A percentile compares a stretch with the other conserved stretches of the same genome.
phyloP scores from a whole-genome alignment of 495 filamentous ascomycete species.

The Penicillium atrosanguineum region DNA sequence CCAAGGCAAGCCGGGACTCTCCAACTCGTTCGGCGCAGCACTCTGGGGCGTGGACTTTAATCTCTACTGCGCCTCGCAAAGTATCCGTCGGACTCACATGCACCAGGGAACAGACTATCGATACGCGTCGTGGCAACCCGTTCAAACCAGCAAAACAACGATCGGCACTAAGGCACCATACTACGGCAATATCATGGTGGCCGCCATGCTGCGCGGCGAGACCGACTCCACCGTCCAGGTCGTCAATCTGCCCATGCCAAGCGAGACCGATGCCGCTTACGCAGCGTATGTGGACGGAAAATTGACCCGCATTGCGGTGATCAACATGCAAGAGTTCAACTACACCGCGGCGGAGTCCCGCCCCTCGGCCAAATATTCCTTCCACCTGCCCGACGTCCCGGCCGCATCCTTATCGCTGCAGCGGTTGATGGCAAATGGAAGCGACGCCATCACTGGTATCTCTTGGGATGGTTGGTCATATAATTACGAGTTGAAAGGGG shows the following conservation, averaged over 20 bases:
- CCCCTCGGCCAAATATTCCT: constrained; percentile 41
- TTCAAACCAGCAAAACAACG: constrained; percentile 49
- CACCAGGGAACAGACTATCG: constrained; percentile 65
- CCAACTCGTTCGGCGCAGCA: constrained; percentile 68
- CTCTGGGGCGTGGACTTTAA: constrained; percentile 70
- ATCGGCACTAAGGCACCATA: constrained; percentile 65
- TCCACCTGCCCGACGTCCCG: constrained; percentile 34
- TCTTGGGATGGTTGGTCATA: constrained; percentile 64
- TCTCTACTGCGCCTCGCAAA: constrained; percentile 54
- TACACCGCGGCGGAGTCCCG: constrained; percentile 41
- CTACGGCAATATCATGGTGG: constrained; percentile 62
- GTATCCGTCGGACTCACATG: constrained; percentile 62
- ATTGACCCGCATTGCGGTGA: constrained; percentile 49
- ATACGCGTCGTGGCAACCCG: constrained; percentile 58
- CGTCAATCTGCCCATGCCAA: constrained; percentile 40
- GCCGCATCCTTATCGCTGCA: constrained; percentile 32
- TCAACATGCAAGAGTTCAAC: constrained; percentile 63
- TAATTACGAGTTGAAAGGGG: constrained; percentile 56
- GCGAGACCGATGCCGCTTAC: constrained; percentile 54
- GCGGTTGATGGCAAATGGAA: constrained; percentile 59
- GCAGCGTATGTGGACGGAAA: constrained; percentile 50
- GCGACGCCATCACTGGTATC: constrained; percentile 60
- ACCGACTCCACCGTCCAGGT: constrained; percentile 16
- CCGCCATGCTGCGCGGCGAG: constrained; percentile 49
- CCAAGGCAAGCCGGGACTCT: constrained; percentile 60